A percentile compares a stretch with the other conserved stretches of the same genome.
phyloP scores from a whole-genome alignment of 2,329 filamentous ascomycete genomes.

The Reticulascus tulasneorum region DNA sequence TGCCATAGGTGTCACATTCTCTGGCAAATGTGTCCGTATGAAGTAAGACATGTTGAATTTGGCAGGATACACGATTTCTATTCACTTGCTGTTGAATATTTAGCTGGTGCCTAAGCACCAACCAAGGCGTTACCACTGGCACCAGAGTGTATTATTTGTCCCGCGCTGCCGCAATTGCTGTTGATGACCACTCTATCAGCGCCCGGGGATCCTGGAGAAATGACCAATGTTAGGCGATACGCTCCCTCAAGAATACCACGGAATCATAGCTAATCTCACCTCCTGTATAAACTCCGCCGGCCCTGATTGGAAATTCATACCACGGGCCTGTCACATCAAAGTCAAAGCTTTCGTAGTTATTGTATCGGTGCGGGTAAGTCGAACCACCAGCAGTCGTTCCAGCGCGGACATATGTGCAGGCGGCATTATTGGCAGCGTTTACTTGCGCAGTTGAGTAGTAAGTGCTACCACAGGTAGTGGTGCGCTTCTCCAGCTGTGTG shows the following conservation, averaged over 20 bases:
- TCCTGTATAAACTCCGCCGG: constrained; percentile 54
- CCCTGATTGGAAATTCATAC: constrained; percentile 59
- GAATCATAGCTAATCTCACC: constrained; percentile 31
- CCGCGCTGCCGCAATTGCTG: constrained; percentile 51
- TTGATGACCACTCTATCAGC: constrained; percentile 66
- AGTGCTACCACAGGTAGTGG: constrained; percentile 47
- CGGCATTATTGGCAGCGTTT: constrained; percentile 44
- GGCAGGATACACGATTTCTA: too few species aligned
- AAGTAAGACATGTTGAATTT: too few species aligned
- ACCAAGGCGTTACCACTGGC: constrained; percentile 67
- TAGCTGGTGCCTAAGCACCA: constrained; percentile 38
- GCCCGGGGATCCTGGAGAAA: constrained; percentile 54
- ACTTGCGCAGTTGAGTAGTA: constrained; percentile 50
- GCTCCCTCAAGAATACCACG: too few species aligned
- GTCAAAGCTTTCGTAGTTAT: constrained; percentile 60
- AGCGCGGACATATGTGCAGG: constrained; percentile 45
- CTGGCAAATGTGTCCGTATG: too few species aligned
- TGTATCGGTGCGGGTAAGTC: constrained; percentile 55
- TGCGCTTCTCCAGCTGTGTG: constrained; percentile 25
- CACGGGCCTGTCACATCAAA: constrained; percentile 56
- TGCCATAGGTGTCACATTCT: too few species aligned
- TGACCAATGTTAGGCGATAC: too few species aligned
- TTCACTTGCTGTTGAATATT: too few species aligned
- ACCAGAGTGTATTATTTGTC: constrained; percentile 68
- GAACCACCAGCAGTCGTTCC: constrained; percentile 30